These are phyloP conservation scores for Epichloe brachyelytri DNA, from an alignment of 2,329 filamentous ascomycete species.

Conservation along the genomic window DNA sequence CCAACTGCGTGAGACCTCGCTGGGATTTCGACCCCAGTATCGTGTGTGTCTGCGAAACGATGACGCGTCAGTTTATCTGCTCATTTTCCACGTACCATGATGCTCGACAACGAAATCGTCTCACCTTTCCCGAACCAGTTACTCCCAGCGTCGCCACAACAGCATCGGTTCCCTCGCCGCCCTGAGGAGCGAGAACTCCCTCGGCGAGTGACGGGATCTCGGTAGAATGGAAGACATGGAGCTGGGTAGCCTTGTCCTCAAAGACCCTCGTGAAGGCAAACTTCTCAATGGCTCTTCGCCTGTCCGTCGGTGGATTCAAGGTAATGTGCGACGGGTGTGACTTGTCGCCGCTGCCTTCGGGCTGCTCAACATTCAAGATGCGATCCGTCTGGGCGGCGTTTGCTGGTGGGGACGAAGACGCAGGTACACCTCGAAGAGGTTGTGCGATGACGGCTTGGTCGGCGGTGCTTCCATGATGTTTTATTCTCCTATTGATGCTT, in stretches of 20 bases:
- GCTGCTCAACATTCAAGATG: constrained; percentile 65
- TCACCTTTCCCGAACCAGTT: constrained; percentile 89
- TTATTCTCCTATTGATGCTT: not conserved
- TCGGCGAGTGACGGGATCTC: constrained; percentile 64
- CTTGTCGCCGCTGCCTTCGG: constrained; percentile 22
- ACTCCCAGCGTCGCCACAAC: constrained; percentile 85
- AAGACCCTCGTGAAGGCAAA: constrained; percentile 94
- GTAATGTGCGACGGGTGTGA: constrained; percentile 54
- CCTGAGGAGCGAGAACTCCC: constrained; percentile 61
- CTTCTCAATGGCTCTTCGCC: constrained; percentile 79
- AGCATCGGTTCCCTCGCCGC: constrained; percentile 73
- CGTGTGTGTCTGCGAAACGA: constrained; percentile 63
- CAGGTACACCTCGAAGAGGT: constrained; percentile 83
- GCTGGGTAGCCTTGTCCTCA: constrained; percentile 70
- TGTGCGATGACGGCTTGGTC: constrained; percentile 21
- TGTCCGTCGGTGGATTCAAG: constrained; percentile 68
- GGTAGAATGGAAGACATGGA: constrained; percentile 75
- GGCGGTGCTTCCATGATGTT: constrained; percentile 24
- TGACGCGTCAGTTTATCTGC: too few relatives aligned
- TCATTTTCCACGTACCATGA: too few relatives aligned
- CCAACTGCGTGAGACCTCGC: constrained; percentile 81
- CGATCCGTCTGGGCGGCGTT: constrained; percentile 39
- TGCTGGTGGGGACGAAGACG: constrained; percentile 58
- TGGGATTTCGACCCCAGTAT: constrained; percentile 81
- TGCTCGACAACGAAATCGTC: not conserved